Conservation (phyloP, 495 filamentous ascomycete genomes). For the Aspergillus biplanus region DNA sequence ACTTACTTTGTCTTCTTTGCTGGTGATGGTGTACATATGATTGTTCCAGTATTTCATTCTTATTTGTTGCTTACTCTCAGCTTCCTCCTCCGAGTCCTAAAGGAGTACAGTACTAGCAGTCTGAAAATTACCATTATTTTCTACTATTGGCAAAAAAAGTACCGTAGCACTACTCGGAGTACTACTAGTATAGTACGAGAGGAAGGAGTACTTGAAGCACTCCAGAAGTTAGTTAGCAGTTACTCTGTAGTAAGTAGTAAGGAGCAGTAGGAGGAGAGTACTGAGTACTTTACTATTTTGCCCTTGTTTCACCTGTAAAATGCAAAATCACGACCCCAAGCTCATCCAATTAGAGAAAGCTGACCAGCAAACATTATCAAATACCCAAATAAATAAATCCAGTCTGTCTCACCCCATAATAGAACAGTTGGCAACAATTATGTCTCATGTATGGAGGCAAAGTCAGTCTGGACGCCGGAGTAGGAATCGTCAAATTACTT, state of each 20-base stretch:
- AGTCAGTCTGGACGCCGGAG: background rate
- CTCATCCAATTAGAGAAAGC: background rate
- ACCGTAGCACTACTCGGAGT: too few species aligned
- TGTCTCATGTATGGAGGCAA: background rate
- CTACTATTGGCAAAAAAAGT: too few species aligned
- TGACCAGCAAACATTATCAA: background rate
- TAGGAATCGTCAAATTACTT: background rate
- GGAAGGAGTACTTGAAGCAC: too few species aligned
- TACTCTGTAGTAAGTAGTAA: background rate
- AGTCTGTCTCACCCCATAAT: slow-evolving; percentile 1
- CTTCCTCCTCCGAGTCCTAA: too few species aligned
- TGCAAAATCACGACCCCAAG: background rate
- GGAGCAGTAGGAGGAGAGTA: background rate
- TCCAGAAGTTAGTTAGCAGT: background rate
- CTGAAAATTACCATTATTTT: too few species aligned
- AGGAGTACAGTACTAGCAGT: too few species aligned
- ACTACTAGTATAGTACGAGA: too few species aligned
- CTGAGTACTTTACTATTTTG: background rate
- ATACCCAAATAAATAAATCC: background rate
- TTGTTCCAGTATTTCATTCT: too few species aligned
- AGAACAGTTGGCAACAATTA: background rate
- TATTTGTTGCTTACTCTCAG: too few species aligned
- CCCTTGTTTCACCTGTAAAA: slow-evolving; percentile 7
- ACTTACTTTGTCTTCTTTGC: too few species aligned
- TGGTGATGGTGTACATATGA: too few species aligned